phyloP scores from a whole-genome alignment of 495 filamentous ascomycete genomes.

The Darksidea phi region DNA sequence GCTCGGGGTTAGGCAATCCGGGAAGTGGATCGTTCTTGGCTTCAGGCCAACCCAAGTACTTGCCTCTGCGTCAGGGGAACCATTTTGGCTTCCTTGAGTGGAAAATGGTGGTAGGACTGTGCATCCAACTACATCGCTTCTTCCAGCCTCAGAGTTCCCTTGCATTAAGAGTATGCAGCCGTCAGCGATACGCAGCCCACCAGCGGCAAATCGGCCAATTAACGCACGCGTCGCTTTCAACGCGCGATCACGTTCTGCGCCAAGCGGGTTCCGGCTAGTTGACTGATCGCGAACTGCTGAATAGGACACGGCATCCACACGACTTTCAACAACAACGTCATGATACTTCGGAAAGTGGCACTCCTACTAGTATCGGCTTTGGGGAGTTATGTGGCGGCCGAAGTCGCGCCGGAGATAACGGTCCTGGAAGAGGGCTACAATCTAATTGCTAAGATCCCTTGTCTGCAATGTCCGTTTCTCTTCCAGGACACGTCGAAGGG shows the following conservation, averaged over 20 bases:
- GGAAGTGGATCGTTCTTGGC: too few species aligned
- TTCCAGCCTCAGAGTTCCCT: too few species aligned
- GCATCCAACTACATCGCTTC: too few species aligned
- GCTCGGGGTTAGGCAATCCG: not conserved
- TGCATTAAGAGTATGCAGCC: too few species aligned
- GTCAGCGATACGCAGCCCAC: too few species aligned
- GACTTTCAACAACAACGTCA: not conserved
- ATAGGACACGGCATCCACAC: not conserved
- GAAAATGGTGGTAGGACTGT: too few species aligned
- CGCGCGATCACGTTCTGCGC: not conserved
- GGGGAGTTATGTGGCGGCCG: not conserved
- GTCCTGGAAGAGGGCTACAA: constrained; percentile 18
- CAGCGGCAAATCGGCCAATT: too few species aligned
- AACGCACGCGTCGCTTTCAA: not conserved
- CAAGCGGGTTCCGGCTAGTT: not conserved
- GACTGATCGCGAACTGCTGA: not conserved
- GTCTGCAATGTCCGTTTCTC: constrained; percentile 23
- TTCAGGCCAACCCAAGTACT: too few species aligned
- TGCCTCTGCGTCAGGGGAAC: too few species aligned
- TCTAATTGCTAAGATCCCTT: constrained; percentile 18
- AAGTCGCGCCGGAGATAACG: constrained; percentile 24
- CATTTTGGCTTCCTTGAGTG: too few species aligned
- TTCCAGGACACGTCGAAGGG: constrained; percentile 24
- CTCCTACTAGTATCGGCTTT: not conserved
- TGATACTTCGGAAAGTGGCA: constrained; percentile 7